Evolutionary conservation across 2,329 filamentous ascomycete species (phyloP).

Genomic region (Claviceps arundinis): DNA sequence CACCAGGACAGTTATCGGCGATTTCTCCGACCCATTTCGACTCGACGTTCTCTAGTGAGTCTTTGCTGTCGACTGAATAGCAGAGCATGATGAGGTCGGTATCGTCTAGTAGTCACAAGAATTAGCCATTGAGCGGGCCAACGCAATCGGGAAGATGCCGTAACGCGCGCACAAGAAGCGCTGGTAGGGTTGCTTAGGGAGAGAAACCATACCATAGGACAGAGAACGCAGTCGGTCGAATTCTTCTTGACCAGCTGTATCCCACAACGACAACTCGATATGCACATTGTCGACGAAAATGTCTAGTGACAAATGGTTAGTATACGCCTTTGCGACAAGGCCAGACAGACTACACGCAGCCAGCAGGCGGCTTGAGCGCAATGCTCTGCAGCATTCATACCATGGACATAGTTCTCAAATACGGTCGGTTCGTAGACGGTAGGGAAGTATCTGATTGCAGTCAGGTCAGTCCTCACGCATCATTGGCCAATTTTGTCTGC

Average conservation of each 20-base stretch:
- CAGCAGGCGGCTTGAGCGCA: background rate
- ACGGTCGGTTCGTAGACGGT: constrained; percentile 98
- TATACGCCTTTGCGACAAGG: background rate
- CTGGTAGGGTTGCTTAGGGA: background rate
- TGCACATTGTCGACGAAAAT: constrained; percentile 97
- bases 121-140: constrained; percentile 4
- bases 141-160: too few relatives aligned
- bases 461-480: background rate
- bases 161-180: background rate
- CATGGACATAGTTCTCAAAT: constrained; percentile 98
- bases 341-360: background rate
- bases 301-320: constrained; percentile 37
- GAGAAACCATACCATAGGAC: constrained; percentile 56
- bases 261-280: constrained; percentile 95
- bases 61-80: constrained; percentile 91
- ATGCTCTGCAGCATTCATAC: constrained; percentile 36
- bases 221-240: constrained; percentile 92
- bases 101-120: constrained; percentile 39
- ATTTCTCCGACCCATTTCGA: constrained; percentile 98
- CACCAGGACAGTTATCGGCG: constrained; percentile 89
- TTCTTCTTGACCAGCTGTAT: constrained; percentile 97
- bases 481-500: background rate
- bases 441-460: constrained; percentile 64
- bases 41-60: constrained; percentile 95
- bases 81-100: constrained; percentile 98